These are phyloP conservation scores for Botrytis sinoallii DNA, from an alignment of 2,329 filamentous ascomycete genomes.

Conservation along the genomic window DNA sequence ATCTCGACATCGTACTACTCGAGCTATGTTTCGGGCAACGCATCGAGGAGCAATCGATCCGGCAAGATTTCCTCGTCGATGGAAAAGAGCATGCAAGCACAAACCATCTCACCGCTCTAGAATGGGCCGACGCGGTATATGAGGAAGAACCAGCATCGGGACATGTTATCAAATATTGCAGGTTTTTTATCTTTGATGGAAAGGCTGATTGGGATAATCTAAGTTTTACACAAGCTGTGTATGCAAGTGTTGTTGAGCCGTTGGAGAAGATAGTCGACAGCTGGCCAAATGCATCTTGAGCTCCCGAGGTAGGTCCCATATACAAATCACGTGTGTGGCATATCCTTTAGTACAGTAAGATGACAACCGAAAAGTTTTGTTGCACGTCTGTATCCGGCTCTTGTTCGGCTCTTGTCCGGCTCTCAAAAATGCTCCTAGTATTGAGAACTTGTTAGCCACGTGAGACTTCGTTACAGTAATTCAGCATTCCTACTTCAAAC, in stretches of 20 bases:
- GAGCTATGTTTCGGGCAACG: slow-evolving; percentile 32
- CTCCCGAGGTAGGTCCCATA: no score
- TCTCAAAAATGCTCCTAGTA: no score
- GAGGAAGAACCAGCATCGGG: slow-evolving; percentile 28
- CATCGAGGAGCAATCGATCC: slow-evolving; percentile 27
- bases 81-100: slow-evolving; percentile 24
- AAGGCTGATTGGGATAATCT: slow-evolving; percentile 29
- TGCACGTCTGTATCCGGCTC: no score
- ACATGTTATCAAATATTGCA: slow-evolving; percentile 27
- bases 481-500: no score
- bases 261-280: slow-evolving; percentile 22
- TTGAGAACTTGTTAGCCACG: no score
- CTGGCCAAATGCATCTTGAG: not conserved
- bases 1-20: slow-evolving; percentile 31
- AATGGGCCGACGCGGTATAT: slow-evolving; percentile 28
- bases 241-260: slow-evolving; percentile 27
- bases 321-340: no score
- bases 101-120: slow-evolving; percentile 26
- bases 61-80: slow-evolving; percentile 23
- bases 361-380: no score
- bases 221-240: slow-evolving; percentile 30
- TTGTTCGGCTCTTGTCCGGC: no score
- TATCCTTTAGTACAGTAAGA: no score
- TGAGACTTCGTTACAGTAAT: no score
- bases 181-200: slow-evolving; percentile 27